Base-by-base conservation (phyloP, 148 eudicot genomes). In the Persicaria tinctoria region DNA sequence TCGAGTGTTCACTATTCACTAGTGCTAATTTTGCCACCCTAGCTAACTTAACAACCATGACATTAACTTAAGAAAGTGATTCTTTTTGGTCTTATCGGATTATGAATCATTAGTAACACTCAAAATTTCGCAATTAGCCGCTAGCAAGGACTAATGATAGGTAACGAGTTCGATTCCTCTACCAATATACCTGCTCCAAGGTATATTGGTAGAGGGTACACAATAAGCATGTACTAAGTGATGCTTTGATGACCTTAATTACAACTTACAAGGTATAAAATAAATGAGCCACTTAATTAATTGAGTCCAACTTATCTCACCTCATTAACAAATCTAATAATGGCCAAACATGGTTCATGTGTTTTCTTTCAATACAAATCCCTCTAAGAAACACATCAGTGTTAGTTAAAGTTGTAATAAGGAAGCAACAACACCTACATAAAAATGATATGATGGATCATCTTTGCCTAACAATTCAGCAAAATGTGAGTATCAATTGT, bases 331-430 rank as follows among this genome's bases (percentile, higher is more conserved):
- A 60, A 20, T 63, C 16, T 12, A 41, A 64, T 46, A 64, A 12
- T 38, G 69, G 27, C 5, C 38, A 32, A 66, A 66, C 70, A 41
- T 66, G 70, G 8, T 41, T 13, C 4, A 44, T 66, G 18, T 66
- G 70, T 44, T 66, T 32, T 18, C 18, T 18, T 12, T 54, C 8
- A 56, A 16, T 59, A 60, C 68, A 60, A 20, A 20, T 60, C 8
- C 68, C 68, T 13, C 13, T 23, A 60, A 60, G 68, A 66, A 66
- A 44, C 70, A 66, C 46, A 66, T 41, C 17, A 41, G 18, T 13
- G 70, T 66, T 66, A 66, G 70, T 41, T 66, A 66, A 41, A 66
- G 70, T 66, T 66, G 70, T 66, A 66, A 66, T 41, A 66, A 66
- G 70, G 48, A 66, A 66, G 70, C 70, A 66, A 66, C 41, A 14